Percentiles rank a stretch among this genome's conserved stretches.
Conservation (phyloP, 2,329 filamentous ascomycete genomes). For the Colletotrichum lindemuthianum region DNA sequence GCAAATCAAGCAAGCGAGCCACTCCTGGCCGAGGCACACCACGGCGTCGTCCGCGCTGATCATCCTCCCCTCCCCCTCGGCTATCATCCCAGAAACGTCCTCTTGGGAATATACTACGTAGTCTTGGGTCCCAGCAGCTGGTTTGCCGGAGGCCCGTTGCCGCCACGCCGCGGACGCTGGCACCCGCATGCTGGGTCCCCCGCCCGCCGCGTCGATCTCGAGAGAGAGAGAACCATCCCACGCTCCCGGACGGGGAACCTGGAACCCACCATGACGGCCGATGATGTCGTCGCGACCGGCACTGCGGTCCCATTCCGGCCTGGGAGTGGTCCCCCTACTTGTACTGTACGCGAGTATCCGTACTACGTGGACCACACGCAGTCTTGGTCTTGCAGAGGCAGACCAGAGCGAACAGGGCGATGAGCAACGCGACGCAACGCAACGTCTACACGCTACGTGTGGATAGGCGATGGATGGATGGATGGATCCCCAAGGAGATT, state of each 20-base stretch:
- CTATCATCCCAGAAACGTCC: conserved; percentile 28
- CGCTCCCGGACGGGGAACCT: conserved; percentile 25
- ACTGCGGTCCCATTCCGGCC: conserved; percentile 3
- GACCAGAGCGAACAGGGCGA: too few relatives aligned
- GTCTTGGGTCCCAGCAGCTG: conserved; percentile 20
- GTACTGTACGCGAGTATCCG: too few relatives aligned
- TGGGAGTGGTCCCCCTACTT: not conserved
- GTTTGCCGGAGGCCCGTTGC: conserved; percentile 15
- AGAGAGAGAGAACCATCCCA: conserved; percentile 24
- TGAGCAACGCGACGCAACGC: too few relatives aligned
- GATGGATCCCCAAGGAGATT: not conserved
- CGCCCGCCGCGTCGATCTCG: conserved; percentile 26
- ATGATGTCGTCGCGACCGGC: conserved; percentile 34
- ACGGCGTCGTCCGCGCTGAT: conserved; percentile 25
- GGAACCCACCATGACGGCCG: conserved; percentile 29
- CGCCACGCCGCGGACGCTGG: conserved; percentile 12
- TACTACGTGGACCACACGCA: too few relatives aligned
- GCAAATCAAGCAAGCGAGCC: too few relatives aligned
- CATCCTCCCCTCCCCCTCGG: conserved; percentile 19
- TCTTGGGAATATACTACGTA: conserved; percentile 9
- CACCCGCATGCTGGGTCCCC: not conserved
- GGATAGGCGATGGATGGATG: too few relatives aligned
- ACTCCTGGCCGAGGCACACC: conserved; percentile 25
- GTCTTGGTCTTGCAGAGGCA: too few relatives aligned
- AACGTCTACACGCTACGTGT: too few relatives aligned